phyloP scores from a whole-genome alignment of 73 alveolate species.

The Symbiodinium pilosum region DNA sequence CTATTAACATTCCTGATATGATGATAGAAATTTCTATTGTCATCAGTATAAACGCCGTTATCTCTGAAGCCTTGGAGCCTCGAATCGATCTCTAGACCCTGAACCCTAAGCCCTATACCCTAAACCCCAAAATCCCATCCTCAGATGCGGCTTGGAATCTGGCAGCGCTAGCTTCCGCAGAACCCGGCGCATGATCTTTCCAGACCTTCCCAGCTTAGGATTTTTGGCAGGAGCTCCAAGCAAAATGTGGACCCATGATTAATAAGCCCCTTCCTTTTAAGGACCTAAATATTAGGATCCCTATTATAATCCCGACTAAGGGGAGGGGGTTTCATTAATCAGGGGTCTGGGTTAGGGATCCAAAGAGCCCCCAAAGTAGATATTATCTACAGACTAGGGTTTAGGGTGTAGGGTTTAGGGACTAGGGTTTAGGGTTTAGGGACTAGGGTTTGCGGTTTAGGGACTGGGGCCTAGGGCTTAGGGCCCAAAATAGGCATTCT shows the following conservation, averaged over 20 bases:
- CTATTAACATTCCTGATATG: too few species aligned
- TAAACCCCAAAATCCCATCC: background rate
- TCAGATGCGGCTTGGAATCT: conserved; percentile 42
- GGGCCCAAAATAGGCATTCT: too few species aligned
- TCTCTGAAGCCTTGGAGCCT: background rate
- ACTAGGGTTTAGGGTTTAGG: background rate
- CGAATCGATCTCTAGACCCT: background rate
- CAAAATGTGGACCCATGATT: too few species aligned
- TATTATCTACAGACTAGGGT: background rate
- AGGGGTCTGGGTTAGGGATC: too few species aligned
- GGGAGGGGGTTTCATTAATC: background rate
- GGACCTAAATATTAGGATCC: too few species aligned
- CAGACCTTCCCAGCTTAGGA: too few species aligned
- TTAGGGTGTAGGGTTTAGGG: background rate
- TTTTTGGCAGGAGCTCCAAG: too few species aligned
- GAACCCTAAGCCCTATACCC: background rate
- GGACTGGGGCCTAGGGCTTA: too few species aligned
- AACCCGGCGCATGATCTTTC: conserved; percentile 64
- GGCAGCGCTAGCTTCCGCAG: conserved; percentile 90
- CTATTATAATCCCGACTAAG: too few species aligned
- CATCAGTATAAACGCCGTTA: too few species aligned
- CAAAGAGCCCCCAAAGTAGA: background rate
- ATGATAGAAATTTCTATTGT: too few species aligned
- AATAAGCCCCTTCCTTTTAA: too few species aligned
- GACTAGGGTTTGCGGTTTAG: background rate